Conservation (phyloP, 208 protist genomes). For the Sergeia podlipaevii region DNA sequence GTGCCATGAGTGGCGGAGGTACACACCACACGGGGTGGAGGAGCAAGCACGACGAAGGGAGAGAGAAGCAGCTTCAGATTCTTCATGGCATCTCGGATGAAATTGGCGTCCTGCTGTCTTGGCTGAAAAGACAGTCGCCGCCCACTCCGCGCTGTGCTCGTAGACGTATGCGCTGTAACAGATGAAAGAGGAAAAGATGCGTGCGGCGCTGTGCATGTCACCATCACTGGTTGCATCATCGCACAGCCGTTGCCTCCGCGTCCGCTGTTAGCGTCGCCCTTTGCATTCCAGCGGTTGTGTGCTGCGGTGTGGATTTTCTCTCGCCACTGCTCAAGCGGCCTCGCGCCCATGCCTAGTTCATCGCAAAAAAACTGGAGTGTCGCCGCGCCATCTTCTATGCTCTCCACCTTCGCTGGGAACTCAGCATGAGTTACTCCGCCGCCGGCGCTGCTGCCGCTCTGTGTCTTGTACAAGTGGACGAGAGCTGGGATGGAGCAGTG, state of each 20-base stretch:
- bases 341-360: slow-evolving; percentile 57
- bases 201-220: neutral
- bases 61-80: slow-evolving; percentile 52
- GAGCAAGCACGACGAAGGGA: slow-evolving; percentile 57
- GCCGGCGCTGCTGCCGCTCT: neutral
- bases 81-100: slow-evolving; percentile 34
- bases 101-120: slow-evolving; percentile 34
- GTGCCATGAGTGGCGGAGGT: neutral
- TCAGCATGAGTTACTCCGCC: neutral
- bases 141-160: too few species aligned
- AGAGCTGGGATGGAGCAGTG: slow-evolving; percentile 45
- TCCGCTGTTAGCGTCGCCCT: neutral
- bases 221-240: neutral
- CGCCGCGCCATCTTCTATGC: slow-evolving; percentile 28
- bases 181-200: slow-evolving; percentile 1
- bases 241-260: slow-evolving; percentile 12
- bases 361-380: slow-evolving; percentile 55
- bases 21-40: slow-evolving; percentile 2
- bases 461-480: slow-evolving; percentile 31
- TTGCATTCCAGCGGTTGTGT: slow-evolving; percentile 27
- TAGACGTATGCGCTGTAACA: neutral
- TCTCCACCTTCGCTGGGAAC: slow-evolving; percentile 27
- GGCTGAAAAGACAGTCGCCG: slow-evolving; percentile 23
- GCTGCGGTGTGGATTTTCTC: slow-evolving; percentile 8
- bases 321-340: slow-evolving; percentile 48